Conservation (phyloP, 768 basidiomycete genomes). For the Pholiota microspora region DNA sequence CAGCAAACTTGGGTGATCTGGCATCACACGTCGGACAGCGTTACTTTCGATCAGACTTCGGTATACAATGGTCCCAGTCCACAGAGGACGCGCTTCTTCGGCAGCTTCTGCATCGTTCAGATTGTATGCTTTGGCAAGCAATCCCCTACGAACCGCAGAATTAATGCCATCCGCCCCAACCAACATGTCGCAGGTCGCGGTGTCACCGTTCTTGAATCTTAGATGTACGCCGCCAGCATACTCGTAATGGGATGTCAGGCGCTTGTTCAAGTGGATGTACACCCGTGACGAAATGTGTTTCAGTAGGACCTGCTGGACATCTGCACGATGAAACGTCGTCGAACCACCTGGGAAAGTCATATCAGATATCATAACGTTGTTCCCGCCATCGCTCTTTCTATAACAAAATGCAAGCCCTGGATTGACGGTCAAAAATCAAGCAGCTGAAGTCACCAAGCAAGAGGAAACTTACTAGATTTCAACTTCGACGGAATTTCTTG, state of each 20-base stretch:
- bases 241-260: conserved; percentile 38
- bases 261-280: conserved; percentile 37
- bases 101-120: neutral
- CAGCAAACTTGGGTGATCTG: neutral
- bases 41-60: neutral
- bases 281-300: conserved; percentile 34
- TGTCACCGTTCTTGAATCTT: conserved; percentile 33
- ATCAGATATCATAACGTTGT: conserved; percentile 11
- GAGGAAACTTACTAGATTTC: too few relatives aligned
- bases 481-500: neutral
- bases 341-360: conserved; percentile 20
- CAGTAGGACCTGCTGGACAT: conserved; percentile 46
- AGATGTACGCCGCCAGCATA: conserved; percentile 22
- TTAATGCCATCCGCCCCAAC: conserved; percentile 41
- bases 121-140: neutral
- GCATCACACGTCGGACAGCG: neutral
- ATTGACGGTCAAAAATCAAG: too few relatives aligned
- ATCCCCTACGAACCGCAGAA: conserved; percentile 24
- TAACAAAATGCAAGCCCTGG: conserved; percentile 8
- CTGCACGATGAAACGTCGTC: conserved; percentile 41
- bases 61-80: conserved; percentile 4
- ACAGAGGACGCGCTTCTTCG: neutral
- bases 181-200: conserved; percentile 34
- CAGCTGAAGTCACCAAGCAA: too few relatives aligned
- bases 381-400: conserved; percentile 16